Base-by-base conservation (phyloP, 2,329 filamentous ascomycete species). In the Penicillium psychrosexuale region DNA sequence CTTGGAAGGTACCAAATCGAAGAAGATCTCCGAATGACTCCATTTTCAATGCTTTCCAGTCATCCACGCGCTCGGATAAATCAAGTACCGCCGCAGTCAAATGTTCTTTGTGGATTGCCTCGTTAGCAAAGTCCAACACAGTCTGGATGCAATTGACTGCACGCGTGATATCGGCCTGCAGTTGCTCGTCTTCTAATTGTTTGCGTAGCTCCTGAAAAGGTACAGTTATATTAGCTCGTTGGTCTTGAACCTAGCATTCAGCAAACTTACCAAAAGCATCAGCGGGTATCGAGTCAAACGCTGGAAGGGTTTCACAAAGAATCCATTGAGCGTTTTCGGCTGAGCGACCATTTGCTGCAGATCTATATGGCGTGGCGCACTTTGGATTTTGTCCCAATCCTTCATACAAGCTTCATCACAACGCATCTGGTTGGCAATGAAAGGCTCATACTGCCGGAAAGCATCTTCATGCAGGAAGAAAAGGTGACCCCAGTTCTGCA, bases 241-340 rank as follows among this genome's bases (percentile, higher is more conserved):
- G 5, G 39, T 36, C 27, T 31, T 22, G 51, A 12, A 37, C 34
- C 46, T 31, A 44, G 31, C n/a, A 30, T n/a, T 5, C 37, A 34
- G 33, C 69, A 38, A 30, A 55, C 77, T 61, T 77, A 92, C 90
- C 78, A 89, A 90, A 37, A 99, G 81, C 54, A 99, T 80, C 11
- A 99, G 78, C 4, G 94, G 94, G 69, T 97, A 99, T 74, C 97
- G 97, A 47, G 93, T 90, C 55, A 99, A 78, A 64, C 94, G 84
- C 74, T 99, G 94, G 81, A 99, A 97, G 1, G 94, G 94, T 71
- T 99, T 99, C 47, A 99, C 81, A 31, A 99, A 78, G 69, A 99
- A 99, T 3, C 91, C 91, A 64, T 94, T 91, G 15, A 97, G 78
- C 0, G 91, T 91, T 59, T 93, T 91, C 55, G 90, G 90, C 65